Conservation (phyloP, 1,284 basidiomycete genomes). For the Pseudozyma hubeiensis region DNA sequence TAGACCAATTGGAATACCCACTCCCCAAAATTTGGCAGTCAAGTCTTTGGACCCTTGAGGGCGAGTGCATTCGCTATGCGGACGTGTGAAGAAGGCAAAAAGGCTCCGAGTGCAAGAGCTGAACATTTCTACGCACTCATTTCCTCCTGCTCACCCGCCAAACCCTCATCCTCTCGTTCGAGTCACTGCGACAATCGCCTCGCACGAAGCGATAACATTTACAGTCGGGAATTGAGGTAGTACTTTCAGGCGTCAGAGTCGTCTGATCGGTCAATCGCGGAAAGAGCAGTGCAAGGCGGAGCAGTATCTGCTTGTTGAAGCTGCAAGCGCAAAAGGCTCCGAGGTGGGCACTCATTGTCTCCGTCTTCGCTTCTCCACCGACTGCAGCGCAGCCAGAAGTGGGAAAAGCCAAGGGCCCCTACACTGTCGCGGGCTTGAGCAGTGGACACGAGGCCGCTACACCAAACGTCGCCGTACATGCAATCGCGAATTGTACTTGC, state of each 20-base stretch:
- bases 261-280: background rate
- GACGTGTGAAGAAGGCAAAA: slow-evolving; percentile 12
- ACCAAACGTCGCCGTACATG: no score
- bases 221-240: background rate
- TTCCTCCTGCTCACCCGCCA: background rate
- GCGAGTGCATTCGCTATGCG: background rate
- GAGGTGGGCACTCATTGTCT: slow-evolving; percentile 4
- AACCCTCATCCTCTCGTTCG: no score
- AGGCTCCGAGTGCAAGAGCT: slow-evolving; percentile 32
- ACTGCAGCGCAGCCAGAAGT: no score
- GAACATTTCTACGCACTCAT: background rate
- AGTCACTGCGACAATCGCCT: no score
- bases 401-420: background rate
- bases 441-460: no score
- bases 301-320: background rate
- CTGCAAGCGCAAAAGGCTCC: slow-evolving; percentile 8
- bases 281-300: no score
- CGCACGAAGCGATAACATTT: no score
- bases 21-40: no score
- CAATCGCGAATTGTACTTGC: no score
- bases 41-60: slow-evolving; percentile 11
- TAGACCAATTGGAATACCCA: background rate
- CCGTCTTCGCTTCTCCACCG: background rate
- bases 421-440: no score
- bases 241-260: background rate